Evolutionary conservation across 176 grass and related monocot genomes (phyloP).

Genomic region (Oryza glumipatula): DNA sequence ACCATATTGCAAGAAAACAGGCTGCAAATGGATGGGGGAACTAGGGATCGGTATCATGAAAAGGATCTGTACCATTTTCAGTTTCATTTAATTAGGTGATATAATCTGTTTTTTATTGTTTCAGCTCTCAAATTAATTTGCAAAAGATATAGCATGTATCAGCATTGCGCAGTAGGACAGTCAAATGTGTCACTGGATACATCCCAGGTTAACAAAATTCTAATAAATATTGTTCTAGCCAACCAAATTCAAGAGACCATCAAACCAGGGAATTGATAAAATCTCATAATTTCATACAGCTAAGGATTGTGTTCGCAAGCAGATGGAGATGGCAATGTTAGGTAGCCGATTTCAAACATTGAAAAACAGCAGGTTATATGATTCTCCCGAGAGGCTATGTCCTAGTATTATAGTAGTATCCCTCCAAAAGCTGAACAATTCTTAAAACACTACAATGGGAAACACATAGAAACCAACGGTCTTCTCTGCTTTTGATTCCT

Average conservation of each 20-base stretch:
- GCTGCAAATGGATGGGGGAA: not conserved
- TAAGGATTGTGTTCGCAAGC: not conserved
- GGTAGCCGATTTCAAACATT: slow-evolving; percentile 6
- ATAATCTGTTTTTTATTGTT: not conserved
- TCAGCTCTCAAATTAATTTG: not conserved
- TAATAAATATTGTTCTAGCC: not conserved
- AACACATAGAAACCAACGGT: not conserved
- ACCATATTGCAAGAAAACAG: not conserved
- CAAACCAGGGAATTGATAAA: not conserved
- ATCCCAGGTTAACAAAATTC: not conserved
- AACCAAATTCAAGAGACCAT: not conserved
- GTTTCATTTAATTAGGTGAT: not conserved
- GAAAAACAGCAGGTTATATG: not conserved
- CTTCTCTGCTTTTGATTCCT: not conserved
- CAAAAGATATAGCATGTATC: not conserved
- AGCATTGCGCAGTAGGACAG: not conserved
- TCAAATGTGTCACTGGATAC: not conserved
- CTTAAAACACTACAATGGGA: not conserved
- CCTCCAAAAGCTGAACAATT: not conserved
- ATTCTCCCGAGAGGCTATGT: not conserved
- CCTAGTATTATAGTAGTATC: not conserved
- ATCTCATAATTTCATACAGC: not conserved
- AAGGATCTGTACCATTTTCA: not conserved
- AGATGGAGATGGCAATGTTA: not conserved
- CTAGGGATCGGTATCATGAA: not conserved